A percentile compares a stretch with the other conserved stretches of the same genome.
Conservation (phyloP, 1,284 basidiomycete species). For the Cryptococcus sp. region DNA sequence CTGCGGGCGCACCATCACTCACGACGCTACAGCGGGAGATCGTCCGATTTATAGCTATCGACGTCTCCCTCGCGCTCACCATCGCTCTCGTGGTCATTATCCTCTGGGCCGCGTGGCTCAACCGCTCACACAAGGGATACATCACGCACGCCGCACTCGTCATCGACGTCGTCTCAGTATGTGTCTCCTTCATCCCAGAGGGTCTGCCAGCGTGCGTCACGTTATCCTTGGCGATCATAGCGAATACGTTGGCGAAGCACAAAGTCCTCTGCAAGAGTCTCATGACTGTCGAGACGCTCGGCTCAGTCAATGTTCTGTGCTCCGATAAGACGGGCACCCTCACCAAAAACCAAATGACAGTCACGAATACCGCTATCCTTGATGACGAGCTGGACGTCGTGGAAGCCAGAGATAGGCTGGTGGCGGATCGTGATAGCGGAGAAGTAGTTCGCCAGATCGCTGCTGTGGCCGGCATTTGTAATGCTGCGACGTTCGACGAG, state of each 20-base stretch:
- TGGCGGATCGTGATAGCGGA: conserved; percentile 19
- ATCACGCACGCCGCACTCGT: conserved; percentile 62
- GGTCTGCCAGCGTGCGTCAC: conserved; percentile 60
- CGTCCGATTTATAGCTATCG: conserved; percentile 55
- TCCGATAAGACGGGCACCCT: conserved; percentile 65
- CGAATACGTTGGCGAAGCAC: conserved; percentile 60
- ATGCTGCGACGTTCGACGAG: conserved; percentile 63
- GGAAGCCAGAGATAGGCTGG: conserved; percentile 41
- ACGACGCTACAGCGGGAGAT: conserved; percentile 55
- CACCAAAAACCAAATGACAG: conserved; percentile 56
- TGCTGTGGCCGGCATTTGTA: conserved; percentile 62
- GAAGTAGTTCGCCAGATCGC: conserved; percentile 51
- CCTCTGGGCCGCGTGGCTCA: conserved; percentile 61
- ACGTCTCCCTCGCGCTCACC: conserved; percentile 58
- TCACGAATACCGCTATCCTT: conserved; percentile 57
- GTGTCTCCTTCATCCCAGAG: conserved; percentile 64
- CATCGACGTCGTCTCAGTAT: conserved; percentile 64
- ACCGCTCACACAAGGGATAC: conserved; percentile 58
- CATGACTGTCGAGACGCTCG: conserved; percentile 65
- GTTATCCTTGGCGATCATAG: conserved; percentile 55
- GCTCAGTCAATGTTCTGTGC: conserved; percentile 61
- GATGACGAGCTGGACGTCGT: conserved; percentile 47
- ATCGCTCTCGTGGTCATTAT: conserved; percentile 59
- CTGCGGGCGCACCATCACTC: conserved; percentile 55
- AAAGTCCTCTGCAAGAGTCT: conserved; percentile 65